Conservation (phyloP, 352 stramenopile genomes). For the Globisporangium iwayamae region DNA sequence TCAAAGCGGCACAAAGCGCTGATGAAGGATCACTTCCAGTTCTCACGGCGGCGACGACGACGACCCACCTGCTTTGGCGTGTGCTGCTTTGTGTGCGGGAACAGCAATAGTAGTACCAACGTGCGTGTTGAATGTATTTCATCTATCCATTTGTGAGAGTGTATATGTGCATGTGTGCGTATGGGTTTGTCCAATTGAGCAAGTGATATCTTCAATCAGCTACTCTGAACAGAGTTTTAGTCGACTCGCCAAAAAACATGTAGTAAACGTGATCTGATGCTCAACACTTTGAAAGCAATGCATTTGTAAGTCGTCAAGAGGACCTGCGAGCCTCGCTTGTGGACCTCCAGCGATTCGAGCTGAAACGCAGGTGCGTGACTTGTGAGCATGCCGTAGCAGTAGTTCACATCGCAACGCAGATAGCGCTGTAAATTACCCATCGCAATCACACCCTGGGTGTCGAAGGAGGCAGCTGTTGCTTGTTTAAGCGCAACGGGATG, state of each 20-base stretch:
- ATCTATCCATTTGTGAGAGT: not conserved
- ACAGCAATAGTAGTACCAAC: not conserved
- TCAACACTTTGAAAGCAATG: conserved; percentile 21
- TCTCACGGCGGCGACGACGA: not conserved
- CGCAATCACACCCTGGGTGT: too few relatives aligned
- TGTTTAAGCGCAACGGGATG: too few relatives aligned
- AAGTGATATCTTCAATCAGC: conserved; percentile 89
- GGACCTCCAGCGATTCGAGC: too few relatives aligned
- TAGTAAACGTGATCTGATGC: conserved; percentile 80
- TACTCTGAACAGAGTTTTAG: conserved; percentile 90
- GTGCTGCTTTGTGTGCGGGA: not conserved
- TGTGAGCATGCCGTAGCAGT: too few relatives aligned
- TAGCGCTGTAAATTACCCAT: too few relatives aligned
- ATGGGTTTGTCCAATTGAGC: conserved; percentile 27
- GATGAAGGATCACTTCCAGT: not conserved
- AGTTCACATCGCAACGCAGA: too few relatives aligned
- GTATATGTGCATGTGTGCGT: conserved; percentile 4
- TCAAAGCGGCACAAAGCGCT: not conserved
- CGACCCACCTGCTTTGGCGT: too few relatives aligned
- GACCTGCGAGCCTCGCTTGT: not conserved
- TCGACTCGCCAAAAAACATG: conserved; percentile 76
- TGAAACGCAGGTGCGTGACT: too few relatives aligned
- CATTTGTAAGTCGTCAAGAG: not conserved
- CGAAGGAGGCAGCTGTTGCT: too few relatives aligned
- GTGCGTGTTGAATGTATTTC: conserved; percentile 20